Base-by-base conservation (phyloP, 179 eudicot genomes). In the Amaranthus tricolor region DNA sequence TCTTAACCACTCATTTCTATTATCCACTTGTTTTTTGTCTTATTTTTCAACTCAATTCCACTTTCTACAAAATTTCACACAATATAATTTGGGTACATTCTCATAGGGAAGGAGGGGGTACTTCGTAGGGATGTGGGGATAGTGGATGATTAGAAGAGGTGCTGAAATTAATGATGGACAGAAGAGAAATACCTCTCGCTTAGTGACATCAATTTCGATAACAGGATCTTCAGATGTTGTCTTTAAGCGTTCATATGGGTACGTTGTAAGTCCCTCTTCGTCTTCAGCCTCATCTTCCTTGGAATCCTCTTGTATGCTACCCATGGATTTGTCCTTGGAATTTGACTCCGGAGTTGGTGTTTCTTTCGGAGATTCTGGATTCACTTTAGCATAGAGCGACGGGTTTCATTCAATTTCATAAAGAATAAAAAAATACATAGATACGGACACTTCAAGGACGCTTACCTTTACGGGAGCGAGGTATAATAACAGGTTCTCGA, bases 231-330 rank as follows among this genome's bases (percentile, higher is more conserved):
- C 20, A 49, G 99, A 89, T 17, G 81, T 58, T 48, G 89, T 89
- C 77, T 51, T 89, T 40, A 96, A 83, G 20, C 98, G 91, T 7
- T 93, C 99, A 77, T 93, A 96, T 16, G 98, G 98, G 80, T 91
- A 74, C 68, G 77, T 52, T 45, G 90, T 77, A 56, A 93, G 92
- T 59, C 96, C 96, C 69, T 88, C 98, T 70, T 96, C 97, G 75
- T 93, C 99, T 74, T 93, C 99, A 71, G 82, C 86, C 67, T 91
- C 96, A 71, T 78, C 86, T 78, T 96, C 99, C 76, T 89, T 89
- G 19, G 85, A 84, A 73, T 95, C 96, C 80, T 95, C 99, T 66
- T 86, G 79, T 84, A 86, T 88, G 84, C 88, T 85, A 76, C 81
- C 85, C 86, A 84, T 80, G 40, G 87, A 82, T 68, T 85, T 85